Evolutionary conservation across 805 yeast genomes (phyloP), one percentile per base, ranked within the genome.

Genomic region (Starmera pachycereana): DNA sequence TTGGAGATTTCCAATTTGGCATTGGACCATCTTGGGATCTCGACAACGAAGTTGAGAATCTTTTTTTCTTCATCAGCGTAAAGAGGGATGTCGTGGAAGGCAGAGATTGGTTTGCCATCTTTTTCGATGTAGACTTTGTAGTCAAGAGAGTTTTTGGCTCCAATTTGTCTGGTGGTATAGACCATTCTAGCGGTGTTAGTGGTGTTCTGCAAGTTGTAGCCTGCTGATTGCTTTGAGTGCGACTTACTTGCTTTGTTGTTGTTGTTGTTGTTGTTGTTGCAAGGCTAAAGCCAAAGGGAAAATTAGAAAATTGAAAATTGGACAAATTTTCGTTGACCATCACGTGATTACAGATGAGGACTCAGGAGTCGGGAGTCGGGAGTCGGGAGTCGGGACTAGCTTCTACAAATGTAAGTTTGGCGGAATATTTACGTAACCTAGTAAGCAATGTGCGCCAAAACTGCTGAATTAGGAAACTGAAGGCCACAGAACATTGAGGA

Each of bases 11-110:
- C 98, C 63, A 89, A 73, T 72, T 92, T 92, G 50, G 97, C 97
- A 62, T 92, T 92, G 58, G 95, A 76, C 97, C 97, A 90, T 66
- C 97, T 83, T 61, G 98, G 98, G 51, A 92, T 88, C 69, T 92
- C 98, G 48, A 92, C 97, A 54, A 92, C 73, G 84, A 86, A 81
- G 74, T 83, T 84, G 52, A 83, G 71, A 54, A 89, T 75, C 57
- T 89, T 80, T 71, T 85, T 83, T 60, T 85, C 89, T 62, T 87
- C 85, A 67, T 90, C 92, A 55, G 97, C 97, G 58, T 81, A 89
- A 62, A 92, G 74, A 48, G 94, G 92, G 49, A 84, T 78, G 60
- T 83, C 94, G 61, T 92, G 98, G 86, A 90, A 88, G 40, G 97
- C 85, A 48, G 97, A 89, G 48, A 92, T 78, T 53, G 89, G 87